Evolutionary conservation across 768 basidiomycete genomes (phyloP).

Genomic region (Gloeostereum incarnatum): DNA sequence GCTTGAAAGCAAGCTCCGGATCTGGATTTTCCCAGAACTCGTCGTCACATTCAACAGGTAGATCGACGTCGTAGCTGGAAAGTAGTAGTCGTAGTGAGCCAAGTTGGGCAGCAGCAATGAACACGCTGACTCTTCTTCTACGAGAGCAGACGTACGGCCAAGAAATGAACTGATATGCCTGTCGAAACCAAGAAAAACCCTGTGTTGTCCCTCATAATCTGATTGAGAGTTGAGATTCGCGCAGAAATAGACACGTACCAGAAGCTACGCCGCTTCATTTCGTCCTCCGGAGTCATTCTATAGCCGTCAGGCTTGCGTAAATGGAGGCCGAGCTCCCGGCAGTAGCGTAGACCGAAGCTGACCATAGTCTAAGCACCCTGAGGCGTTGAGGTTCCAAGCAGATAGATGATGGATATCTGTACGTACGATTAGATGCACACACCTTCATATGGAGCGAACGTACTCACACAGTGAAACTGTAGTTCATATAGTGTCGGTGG

Average conservation of each 20-base stretch:
- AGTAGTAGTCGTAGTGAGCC: not conserved
- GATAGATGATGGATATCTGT: slow-evolving; percentile 29
- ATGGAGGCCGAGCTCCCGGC: slow-evolving; percentile 53
- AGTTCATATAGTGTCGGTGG: slow-evolving; percentile 48
- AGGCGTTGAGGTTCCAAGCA: slow-evolving; percentile 33
- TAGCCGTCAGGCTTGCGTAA: slow-evolving; percentile 21
- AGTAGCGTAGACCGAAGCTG: slow-evolving; percentile 46
- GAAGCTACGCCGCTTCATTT: slow-evolving; percentile 51
- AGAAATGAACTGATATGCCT: slow-evolving; percentile 16
- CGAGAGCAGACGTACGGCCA: not conserved
- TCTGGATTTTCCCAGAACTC: slow-evolving; percentile 50
- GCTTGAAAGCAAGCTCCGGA: slow-evolving; percentile 34
- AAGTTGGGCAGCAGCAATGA: not conserved
- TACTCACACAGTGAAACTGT: slow-evolving; percentile 37
- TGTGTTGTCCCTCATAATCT: slow-evolving; percentile 44
- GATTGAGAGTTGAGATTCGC: slow-evolving; percentile 14
- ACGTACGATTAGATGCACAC: not conserved
- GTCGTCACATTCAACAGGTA: slow-evolving; percentile 57
- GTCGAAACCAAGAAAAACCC: slow-evolving; percentile 52
- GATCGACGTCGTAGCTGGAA: slow-evolving; percentile 48
- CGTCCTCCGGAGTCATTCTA: slow-evolving; percentile 35
- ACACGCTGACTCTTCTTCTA: not conserved
- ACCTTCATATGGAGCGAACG: slow-evolving; percentile 11
- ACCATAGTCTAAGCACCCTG: slow-evolving; percentile 43
- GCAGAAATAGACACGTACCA: slow-evolving; percentile 24